Base-by-base conservation (phyloP, 768 basidiomycete genomes). In the Hydnomerulius pinastri region DNA sequence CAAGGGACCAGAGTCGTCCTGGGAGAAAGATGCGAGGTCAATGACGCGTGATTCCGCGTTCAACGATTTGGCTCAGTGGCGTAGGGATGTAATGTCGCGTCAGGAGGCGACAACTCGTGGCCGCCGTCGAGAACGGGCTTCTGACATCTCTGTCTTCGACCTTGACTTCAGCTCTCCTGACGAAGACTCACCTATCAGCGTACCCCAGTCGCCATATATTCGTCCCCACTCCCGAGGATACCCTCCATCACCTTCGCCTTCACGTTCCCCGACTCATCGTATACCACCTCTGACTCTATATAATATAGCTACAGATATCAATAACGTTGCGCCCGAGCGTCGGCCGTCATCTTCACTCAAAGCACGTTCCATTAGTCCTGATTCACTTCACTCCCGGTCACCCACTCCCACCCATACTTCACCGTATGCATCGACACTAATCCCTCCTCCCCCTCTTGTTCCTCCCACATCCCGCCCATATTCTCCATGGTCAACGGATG, bases 401-500 rank as follows among this genome's bases (percentile, higher is more conserved):
- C 68, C 73, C 30, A 76, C 78, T 33, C 73, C 77, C 40, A 58
- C 64, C 12, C 60, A 70, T 63, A 44, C 73, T 8, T 51, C 59
- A 23, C 48, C 69, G 38, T 60, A 48, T 66, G 27, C 64, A 61
- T 40, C 59, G 38, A 47, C 57, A 44, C 6, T 40, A 48, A 20
- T 46, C 50, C 44, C 60, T 6, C 59, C 43, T 48, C 56, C 47
- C 33, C 46, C 47, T 46, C 55, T 43, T 29, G 50, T 54, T 33
- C 54, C 54, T 17, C 48, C 58, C 15, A 55, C 54, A 13, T 40
- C 32, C 46, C 60, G 49, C 30, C 68, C 64, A 11, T 43, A 73
- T 49, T 87, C 86, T 0, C 79, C 86, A 2, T 89, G 83, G 83
- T 81, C 85, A 13, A 87, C 85, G 3, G 87, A 90, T 50, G 88